These are phyloP conservation scores for Verticillium nubilum DNA, from an alignment of 2,329 filamentous ascomycete genomes.

Conservation along the genomic window DNA sequence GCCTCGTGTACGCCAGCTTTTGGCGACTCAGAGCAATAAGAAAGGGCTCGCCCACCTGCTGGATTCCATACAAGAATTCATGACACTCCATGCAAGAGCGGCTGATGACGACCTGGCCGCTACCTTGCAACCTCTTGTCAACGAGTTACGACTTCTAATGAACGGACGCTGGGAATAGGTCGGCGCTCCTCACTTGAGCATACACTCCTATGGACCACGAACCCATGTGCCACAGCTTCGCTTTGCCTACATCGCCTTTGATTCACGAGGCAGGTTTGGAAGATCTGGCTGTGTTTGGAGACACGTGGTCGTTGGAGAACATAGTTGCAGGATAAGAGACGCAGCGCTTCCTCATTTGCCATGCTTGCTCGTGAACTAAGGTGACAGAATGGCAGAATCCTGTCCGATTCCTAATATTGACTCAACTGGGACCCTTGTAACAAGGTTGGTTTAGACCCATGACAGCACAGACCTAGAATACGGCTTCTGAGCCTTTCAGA, in stretches of 20 bases:
- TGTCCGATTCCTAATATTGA: too few relatives aligned
- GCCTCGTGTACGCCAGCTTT: constrained; percentile 34
- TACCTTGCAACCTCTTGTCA: constrained; percentile 28
- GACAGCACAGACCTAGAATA: too few relatives aligned
- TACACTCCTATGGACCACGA: neutral
- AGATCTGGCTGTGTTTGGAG: neutral
- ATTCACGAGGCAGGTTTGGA: neutral
- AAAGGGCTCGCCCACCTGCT: constrained; percentile 40
- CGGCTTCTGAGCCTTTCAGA: too few relatives aligned
- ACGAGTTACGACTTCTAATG: constrained; percentile 21
- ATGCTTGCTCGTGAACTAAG: neutral
- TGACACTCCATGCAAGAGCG: constrained; percentile 39
- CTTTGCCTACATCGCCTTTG: neutral
- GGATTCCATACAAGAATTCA: constrained; percentile 50
- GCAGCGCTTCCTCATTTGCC: neutral
- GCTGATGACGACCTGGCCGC: constrained; percentile 25
- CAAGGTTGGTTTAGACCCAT: too few relatives aligned
- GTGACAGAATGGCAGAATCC: too few relatives aligned
- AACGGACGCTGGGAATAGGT: neutral
- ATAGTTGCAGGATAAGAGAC: neutral
- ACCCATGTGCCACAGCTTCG: neutral
- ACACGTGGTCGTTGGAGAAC: neutral
- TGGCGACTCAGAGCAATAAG: constrained; percentile 35
- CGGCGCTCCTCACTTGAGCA: neutral
- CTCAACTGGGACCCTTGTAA: too few relatives aligned